Base-by-base conservation (phyloP, 2,329 filamentous ascomycete species). In the Erysiphe pulchra region DNA sequence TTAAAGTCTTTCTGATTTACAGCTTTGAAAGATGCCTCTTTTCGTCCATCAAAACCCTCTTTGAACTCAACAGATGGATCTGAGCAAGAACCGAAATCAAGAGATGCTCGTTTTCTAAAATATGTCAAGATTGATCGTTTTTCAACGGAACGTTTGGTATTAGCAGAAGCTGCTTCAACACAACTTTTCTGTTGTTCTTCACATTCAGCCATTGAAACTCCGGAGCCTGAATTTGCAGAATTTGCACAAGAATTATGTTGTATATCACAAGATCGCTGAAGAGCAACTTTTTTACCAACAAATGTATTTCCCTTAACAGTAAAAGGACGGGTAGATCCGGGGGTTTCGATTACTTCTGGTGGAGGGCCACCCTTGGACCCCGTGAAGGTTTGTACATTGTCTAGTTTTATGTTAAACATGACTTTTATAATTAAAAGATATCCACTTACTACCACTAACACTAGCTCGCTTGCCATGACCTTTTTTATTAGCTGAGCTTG, bases 31-130 rank as follows among this genome's bases (percentile, higher is more conserved):
- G 62, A 59, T 24, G 59, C 52, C 30, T 62, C 57, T 33, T 58
- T 59, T 48, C 65, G 64, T 43, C 64, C 64, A 50, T 67, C 64
- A 40, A 66, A 61, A 2, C 63, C 63, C 10, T 54, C 47, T 44
- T 60, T 60, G 53, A 68, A 68, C 16, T 59, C 51, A 48, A 69
- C 63, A 43, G 60, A 58, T 4, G 65, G 61, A 50, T 62, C 52
- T 39, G 54, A 49, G 57, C 65, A 68, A 44, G 53, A 52, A 17
- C 65, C 65, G 41, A 66, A 59, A 49, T 62, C 57, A 28, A 58
- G 44, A 41, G 55, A 50, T 16, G 41, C 41, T 16, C 41, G 38
- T 20, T 41, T 41, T 24, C 24, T 45, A 36, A 30, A 6, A 18
- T 4, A 41, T 14, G 20, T 3, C 3, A 24, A 24, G 20, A 24